phyloP scores from a whole-genome alignment of 768 basidiomycete genomes.

The Gymnopilus dilepis region DNA sequence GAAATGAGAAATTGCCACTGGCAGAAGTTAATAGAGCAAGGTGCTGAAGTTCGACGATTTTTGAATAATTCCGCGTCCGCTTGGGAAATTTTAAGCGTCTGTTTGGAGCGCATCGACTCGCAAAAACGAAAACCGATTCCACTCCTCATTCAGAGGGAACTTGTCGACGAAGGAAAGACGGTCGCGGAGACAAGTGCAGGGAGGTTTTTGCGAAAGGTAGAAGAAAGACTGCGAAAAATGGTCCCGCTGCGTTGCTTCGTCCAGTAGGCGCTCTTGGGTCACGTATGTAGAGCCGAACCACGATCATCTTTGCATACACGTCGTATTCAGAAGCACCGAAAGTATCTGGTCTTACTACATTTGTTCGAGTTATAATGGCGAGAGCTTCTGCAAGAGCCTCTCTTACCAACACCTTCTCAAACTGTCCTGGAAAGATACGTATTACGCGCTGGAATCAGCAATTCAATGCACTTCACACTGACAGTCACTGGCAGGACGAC shows the following conservation, averaged over 20 bases:
- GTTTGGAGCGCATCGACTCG: background rate
- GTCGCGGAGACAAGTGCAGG: background rate
- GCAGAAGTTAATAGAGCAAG: constrained; percentile 12
- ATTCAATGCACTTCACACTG: too few species aligned
- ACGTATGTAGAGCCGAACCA: too few species aligned
- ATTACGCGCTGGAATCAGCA: too few species aligned
- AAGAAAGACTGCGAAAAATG: background rate
- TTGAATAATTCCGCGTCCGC: constrained; percentile 1
- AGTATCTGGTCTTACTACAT: too few species aligned
- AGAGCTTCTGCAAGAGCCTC: too few species aligned
- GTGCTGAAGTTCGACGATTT: constrained; percentile 11
- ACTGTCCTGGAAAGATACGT: too few species aligned
- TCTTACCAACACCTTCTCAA: too few species aligned
- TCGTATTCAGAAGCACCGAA: too few species aligned
- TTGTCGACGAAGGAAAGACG: constrained; percentile 1
- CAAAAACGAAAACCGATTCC: background rate
- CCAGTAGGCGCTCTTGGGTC: background rate
- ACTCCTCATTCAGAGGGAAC: constrained; percentile 9
- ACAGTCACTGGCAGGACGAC: too few species aligned
- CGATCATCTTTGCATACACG: too few species aligned
- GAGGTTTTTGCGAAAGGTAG: background rate
- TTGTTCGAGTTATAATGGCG: too few species aligned
- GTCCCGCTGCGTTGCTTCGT: background rate
- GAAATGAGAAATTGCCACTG: constrained; percentile 17
- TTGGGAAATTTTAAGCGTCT: background rate